phyloP scores from a whole-genome alignment of 169 alveolate genomes.

The Cryptosporidium felis region DNA sequence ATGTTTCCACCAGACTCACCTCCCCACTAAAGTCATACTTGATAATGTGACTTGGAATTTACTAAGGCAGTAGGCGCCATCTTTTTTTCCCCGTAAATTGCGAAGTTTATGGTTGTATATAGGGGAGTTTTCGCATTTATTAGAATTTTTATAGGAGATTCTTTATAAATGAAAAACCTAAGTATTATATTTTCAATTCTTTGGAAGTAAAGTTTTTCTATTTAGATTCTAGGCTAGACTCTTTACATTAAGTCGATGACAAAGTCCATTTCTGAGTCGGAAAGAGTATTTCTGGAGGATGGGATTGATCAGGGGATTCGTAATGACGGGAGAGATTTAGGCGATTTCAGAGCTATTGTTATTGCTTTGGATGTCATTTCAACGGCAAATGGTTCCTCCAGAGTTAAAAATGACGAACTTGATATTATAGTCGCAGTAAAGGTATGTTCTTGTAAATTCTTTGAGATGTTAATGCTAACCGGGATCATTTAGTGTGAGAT shows the following conservation, averaged over 20 bases:
- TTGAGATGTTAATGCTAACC: neutral
- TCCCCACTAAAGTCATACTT: too few relatives aligned
- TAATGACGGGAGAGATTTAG: constrained; percentile 54
- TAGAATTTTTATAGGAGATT: too few relatives aligned
- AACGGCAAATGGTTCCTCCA: constrained; percentile 54
- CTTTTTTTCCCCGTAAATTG: too few relatives aligned
- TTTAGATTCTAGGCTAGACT: too few relatives aligned
- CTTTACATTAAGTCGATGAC: constrained; percentile 25
- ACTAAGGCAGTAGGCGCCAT: too few relatives aligned
- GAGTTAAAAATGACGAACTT: constrained; percentile 49
- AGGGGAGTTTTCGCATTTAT: too few relatives aligned
- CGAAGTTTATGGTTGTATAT: too few relatives aligned
- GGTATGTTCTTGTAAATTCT: constrained; percentile 10
- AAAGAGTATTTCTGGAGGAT: constrained; percentile 31
- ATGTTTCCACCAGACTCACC: too few relatives aligned
- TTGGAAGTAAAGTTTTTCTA: too few relatives aligned
- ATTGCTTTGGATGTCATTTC: constrained; percentile 55
- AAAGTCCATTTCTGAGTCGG: constrained; percentile 46
- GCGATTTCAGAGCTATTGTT: constrained; percentile 25
- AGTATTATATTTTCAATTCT: too few relatives aligned
- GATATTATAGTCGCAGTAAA: constrained; percentile 39
- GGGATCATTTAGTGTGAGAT: constrained; percentile 62
- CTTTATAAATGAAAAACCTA: too few relatives aligned
- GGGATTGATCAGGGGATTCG: constrained; percentile 70
- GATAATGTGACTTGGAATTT: too few relatives aligned